Evolutionary conservation across 352 stramenopile genomes (phyloP).

Genomic region (Globisporangium iwayamae): DNA sequence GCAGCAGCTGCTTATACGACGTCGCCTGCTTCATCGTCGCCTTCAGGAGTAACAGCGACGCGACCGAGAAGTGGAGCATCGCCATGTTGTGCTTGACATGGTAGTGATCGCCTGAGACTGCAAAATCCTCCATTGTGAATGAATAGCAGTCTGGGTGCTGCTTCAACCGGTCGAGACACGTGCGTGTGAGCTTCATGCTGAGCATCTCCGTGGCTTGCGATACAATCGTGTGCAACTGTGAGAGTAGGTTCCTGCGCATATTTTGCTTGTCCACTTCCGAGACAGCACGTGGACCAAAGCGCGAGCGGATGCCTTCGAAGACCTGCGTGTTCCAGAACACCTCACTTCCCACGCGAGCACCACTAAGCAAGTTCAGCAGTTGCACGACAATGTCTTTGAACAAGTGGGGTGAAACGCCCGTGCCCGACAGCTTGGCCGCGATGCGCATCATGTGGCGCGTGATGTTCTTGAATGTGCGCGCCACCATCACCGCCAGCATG

Average conservation of each 20-base stretch:
- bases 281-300: conserved; percentile 65
- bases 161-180: conserved; percentile 42
- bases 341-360: conserved; percentile 52
- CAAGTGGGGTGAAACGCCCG: conserved; percentile 37
- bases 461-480: conserved; percentile 86
- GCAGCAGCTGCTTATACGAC: conserved; percentile 78
- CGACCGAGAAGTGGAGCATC: conserved; percentile 86
- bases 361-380: conserved; percentile 68
- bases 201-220: conserved; percentile 47
- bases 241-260: conserved; percentile 50
- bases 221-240: conserved; percentile 52
- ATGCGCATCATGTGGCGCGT: conserved; percentile 70
- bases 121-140: conserved; percentile 79
- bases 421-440: conserved; percentile 26
- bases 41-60: conserved; percentile 74
- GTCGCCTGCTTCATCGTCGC: conserved; percentile 72
- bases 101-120: conserved; percentile 25
- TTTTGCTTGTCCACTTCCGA: conserved; percentile 80
- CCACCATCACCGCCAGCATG: conserved; percentile 86
- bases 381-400: conserved; percentile 51
- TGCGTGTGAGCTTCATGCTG: conserved; percentile 38
- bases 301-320: conserved; percentile 64
- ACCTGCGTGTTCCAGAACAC: conserved; percentile 70
- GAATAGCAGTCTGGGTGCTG: conserved; percentile 58
- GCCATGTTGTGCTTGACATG: conserved; percentile 83